phyloP scores from a whole-genome alignment of 2,329 filamentous ascomycete genomes.

The Neonectria punicea region DNA sequence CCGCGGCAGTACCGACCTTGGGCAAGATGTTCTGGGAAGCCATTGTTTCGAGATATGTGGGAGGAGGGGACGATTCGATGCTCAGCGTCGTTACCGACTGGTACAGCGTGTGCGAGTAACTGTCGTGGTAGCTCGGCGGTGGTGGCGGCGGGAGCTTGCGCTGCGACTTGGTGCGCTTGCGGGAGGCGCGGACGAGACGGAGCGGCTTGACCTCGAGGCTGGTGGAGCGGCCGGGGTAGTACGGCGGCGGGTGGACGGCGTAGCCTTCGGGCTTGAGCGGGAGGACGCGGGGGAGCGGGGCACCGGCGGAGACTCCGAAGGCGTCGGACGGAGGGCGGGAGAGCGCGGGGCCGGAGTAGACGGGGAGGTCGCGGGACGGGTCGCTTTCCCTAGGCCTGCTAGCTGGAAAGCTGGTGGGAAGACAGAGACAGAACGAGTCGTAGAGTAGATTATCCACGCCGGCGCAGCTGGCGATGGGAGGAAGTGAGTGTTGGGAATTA shows the following conservation, averaged over 20 bases:
- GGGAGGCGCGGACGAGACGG: conserved; percentile 31
- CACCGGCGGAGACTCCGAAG: conserved; percentile 29
- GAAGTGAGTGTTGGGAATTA: conserved; percentile 7
- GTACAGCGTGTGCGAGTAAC: conserved; percentile 26
- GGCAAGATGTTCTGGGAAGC: conserved; percentile 29
- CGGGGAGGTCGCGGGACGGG: conserved; percentile 24
- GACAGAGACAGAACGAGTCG: conserved; percentile 33
- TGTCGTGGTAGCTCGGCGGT: conserved; percentile 32
- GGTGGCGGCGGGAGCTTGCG: conserved; percentile 20
- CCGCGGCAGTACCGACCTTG: conserved; percentile 33
- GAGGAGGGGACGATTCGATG: conserved; percentile 32
- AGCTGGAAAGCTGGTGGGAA: conserved; percentile 32
- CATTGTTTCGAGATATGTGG: conserved; percentile 32
- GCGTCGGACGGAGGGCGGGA: conserved; percentile 14
- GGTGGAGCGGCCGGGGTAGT: conserved; percentile 26
- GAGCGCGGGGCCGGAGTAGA: conserved; percentile 30
- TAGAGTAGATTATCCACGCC: conserved; percentile 35
- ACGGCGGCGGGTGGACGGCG: conserved; percentile 31
- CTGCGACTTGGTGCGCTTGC: conserved; percentile 22
- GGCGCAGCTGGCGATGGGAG: conserved; percentile 28
- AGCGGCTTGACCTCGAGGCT: conserved; percentile 35
- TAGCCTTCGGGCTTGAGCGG: conserved; percentile 33
- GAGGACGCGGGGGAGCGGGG: conserved; percentile 31
- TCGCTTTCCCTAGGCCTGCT: conserved; percentile 31
- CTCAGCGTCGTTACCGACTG: conserved; percentile 30